phyloP scores from a whole-genome alignment of 1,139 yeast genomes.

The Pichia sp. region DNA sequence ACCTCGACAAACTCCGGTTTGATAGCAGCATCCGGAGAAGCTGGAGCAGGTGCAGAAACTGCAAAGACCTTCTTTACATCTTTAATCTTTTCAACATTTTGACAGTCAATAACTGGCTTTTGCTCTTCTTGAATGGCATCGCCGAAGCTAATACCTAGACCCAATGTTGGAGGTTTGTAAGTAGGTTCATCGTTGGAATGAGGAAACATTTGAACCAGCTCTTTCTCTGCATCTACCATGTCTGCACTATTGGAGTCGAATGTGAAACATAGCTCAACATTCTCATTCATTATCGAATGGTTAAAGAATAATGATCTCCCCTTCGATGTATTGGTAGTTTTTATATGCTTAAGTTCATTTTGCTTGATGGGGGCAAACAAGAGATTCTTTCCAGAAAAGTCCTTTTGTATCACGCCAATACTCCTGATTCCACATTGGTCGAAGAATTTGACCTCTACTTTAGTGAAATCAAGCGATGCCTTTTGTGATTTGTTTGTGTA shows the following conservation, averaged over 20 bases:
- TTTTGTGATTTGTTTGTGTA: constrained; percentile 23
- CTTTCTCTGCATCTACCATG: constrained; percentile 1
- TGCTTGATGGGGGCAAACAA: constrained; percentile 36
- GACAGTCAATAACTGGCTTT: background rate
- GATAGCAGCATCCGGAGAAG: too few relatives aligned
- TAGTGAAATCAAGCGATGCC: constrained; percentile 23
- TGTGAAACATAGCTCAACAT: constrained; percentile 23
- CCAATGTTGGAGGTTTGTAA: constrained; percentile 3
- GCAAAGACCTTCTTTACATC: background rate
- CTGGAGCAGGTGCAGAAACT: background rate
- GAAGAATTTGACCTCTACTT: constrained; percentile 20
- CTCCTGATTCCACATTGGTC: constrained; percentile 10
- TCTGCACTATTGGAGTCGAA: constrained; percentile 9
- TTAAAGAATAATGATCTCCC: constrained; percentile 21
- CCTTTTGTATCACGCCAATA: constrained; percentile 25
- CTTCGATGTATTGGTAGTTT: constrained; percentile 15
- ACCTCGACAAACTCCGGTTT: background rate
- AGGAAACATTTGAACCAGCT: constrained; percentile 16
- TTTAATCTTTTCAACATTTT: background rate
- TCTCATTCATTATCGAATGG: constrained; percentile 19
- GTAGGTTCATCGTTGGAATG: background rate
- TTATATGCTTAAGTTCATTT: constrained; percentile 26
- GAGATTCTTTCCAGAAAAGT: constrained; percentile 31
- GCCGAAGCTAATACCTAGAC: constrained; percentile 13
- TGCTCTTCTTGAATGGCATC: background rate